Evolutionary conservation across 352 stramenopile genomes (phyloP).

Genomic region (Phytophthora sp.): DNA sequence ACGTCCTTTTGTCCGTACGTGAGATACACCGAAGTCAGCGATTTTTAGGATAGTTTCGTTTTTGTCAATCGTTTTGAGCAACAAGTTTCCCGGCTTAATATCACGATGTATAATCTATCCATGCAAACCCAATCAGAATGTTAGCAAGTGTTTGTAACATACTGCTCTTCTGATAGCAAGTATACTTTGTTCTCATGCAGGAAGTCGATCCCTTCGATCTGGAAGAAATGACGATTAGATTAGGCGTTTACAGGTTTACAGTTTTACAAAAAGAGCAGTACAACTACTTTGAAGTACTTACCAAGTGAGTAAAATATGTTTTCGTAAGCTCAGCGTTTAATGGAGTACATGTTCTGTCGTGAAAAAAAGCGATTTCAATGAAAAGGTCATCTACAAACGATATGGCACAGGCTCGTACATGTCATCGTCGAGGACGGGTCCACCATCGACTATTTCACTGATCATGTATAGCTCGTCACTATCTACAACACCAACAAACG

Average conservation of each 20-base stretch:
- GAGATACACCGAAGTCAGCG: slow-evolving; percentile 83
- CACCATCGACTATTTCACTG: slow-evolving; percentile 79
- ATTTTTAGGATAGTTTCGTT: slow-evolving; percentile 78
- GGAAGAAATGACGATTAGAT: background rate
- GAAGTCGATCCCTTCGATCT: slow-evolving; percentile 88
- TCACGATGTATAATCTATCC: slow-evolving; percentile 87
- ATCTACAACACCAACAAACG: slow-evolving; percentile 44
- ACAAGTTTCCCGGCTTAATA: slow-evolving; percentile 82
- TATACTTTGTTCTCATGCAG: slow-evolving; percentile 80
- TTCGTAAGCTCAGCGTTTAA: slow-evolving; percentile 64
- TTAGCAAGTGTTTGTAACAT: background rate
- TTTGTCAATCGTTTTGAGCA: slow-evolving; percentile 65
- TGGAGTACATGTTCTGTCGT: slow-evolving; percentile 64
- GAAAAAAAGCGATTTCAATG: background rate
- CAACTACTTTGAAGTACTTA: slow-evolving; percentile 33
- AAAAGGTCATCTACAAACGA: background rate
- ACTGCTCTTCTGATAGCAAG: background rate
- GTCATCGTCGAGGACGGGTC: slow-evolving; percentile 69
- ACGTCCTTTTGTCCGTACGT: slow-evolving; percentile 33
- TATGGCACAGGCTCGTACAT: slow-evolving; percentile 31
- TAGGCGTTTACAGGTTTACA: background rate
- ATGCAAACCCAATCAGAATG: background rate
- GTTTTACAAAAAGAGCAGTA: background rate
- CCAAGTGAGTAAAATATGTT: slow-evolving; percentile 79
- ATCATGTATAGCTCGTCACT: slow-evolving; percentile 86